Percentiles rank a stretch among this genome's conserved stretches.
Conservation (phyloP, 257 asterid species). For the Eustoma russellianum region DNA sequence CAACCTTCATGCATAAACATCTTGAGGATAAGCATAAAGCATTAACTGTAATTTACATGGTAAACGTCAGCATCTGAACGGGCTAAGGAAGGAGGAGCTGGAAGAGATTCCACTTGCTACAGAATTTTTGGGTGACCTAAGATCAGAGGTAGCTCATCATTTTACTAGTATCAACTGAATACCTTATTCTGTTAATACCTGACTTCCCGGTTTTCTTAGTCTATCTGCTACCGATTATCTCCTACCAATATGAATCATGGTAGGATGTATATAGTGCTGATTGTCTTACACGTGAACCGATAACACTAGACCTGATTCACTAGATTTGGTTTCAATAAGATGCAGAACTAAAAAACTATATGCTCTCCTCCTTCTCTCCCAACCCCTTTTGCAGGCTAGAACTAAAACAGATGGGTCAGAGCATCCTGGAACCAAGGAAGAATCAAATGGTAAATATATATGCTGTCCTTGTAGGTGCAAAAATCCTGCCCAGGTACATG, state of each 20-base stretch:
- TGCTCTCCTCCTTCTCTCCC: no score
- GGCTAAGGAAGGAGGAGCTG: slow-evolving; percentile 48
- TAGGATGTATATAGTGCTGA: no score
- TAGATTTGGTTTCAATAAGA: no score
- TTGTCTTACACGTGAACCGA: no score
- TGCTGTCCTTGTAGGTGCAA: not conserved
- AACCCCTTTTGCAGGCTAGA: slow-evolving; percentile 29
- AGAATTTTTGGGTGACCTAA: slow-evolving; percentile 52
- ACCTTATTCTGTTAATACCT: not conserved
- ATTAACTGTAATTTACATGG: not conserved
- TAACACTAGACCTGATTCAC: no score
- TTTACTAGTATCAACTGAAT: slow-evolving; percentile 3
- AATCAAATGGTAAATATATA: slow-evolving; percentile 34
- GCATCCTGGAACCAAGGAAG: slow-evolving; percentile 27
- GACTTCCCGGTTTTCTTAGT: not conserved
- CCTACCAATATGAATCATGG: no score
- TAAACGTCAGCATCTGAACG: slow-evolving; percentile 52
- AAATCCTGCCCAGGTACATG: no score
- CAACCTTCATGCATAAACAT: not conserved
- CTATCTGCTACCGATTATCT: no score
- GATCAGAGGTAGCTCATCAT: slow-evolving; percentile 43
- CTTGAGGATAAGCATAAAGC: not conserved
- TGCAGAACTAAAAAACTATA: no score
- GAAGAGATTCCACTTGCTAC: slow-evolving; percentile 61
- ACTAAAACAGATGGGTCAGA: slow-evolving; percentile 28